Percentiles rank a stretch among this genome's conserved stretches.
phyloP scores from a whole-genome alignment of 345 rosid species.

The Hibiscus syriacus region DNA sequence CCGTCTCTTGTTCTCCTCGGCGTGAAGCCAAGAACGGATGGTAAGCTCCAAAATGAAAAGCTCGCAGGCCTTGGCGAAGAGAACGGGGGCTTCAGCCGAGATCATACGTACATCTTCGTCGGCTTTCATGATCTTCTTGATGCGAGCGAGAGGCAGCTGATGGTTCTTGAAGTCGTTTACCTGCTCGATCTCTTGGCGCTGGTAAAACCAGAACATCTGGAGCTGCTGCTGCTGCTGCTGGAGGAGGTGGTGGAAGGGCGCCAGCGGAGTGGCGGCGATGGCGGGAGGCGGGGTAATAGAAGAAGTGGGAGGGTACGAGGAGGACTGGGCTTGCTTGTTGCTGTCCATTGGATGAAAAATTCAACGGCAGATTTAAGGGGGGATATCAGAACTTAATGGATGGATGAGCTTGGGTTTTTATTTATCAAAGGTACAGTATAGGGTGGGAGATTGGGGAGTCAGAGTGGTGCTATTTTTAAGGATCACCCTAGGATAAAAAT shows the following conservation, averaged over 20 bases:
- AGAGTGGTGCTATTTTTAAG: background rate
- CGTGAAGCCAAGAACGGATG: constrained; percentile 95
- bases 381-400: background rate
- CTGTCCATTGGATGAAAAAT: constrained; percentile 40
- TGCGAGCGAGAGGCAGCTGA: constrained; percentile 88
- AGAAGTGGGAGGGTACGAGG: constrained; percentile 41
- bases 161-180: constrained; percentile 94
- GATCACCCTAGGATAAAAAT: constrained; percentile 9
- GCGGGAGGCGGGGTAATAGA: constrained; percentile 21
- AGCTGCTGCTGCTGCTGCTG: constrained; percentile 90
- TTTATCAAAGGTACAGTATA: too few relatives aligned
- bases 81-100: constrained; percentile 91
- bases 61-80: constrained; percentile 94
- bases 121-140: constrained; percentile 98
- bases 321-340: constrained; percentile 52
- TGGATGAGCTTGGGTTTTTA: background rate
- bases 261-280: constrained; percentile 24
- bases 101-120: constrained; percentile 99
- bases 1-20: constrained; percentile 89
- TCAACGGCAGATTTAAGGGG: background rate
- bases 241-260: constrained; percentile 73
- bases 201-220: constrained; percentile 87
- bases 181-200: constrained; percentile 86
- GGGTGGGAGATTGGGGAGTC: background rate
- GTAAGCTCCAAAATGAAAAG: constrained; percentile 92